These are phyloP conservation scores for Yamadazyma triangularis DNA, from an alignment of 1,139 yeast genomes.

Conservation along the genomic window DNA sequence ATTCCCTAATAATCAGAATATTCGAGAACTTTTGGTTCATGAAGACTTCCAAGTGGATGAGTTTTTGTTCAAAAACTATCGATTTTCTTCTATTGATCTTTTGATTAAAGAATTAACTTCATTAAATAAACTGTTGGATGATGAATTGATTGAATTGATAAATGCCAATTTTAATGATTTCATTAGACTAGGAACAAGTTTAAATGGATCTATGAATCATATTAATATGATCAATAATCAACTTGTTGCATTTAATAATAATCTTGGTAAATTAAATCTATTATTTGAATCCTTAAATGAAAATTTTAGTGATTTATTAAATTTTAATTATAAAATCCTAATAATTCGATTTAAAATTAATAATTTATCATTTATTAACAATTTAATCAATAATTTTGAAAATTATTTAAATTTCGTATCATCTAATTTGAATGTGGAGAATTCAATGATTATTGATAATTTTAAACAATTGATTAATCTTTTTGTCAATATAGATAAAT, in stretches of 20 bases:
- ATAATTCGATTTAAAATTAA: slow-evolving; percentile 7
- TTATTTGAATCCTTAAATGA: slow-evolving; percentile 20
- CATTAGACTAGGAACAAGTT: slow-evolving; percentile 61
- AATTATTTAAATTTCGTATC: neutral
- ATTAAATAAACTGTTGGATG: slow-evolving; percentile 25
- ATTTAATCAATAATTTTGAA: slow-evolving; percentile 6
- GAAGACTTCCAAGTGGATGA: slow-evolving; percentile 20
- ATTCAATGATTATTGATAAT: slow-evolving; percentile 1
- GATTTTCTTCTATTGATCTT: slow-evolving; percentile 31
- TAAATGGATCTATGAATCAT: slow-evolving; percentile 49
- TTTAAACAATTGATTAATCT: slow-evolving; percentile 1
- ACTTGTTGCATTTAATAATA: slow-evolving; percentile 34
- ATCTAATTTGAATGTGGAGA: neutral
- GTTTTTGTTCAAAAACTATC: slow-evolving; percentile 27
- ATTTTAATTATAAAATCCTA: slow-evolving; percentile 6
- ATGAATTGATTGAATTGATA: slow-evolving; percentile 62
- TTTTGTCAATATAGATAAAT: slow-evolving; percentile 5
- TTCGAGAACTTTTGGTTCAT: slow-evolving; percentile 9
- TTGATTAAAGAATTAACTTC: slow-evolving; percentile 25
- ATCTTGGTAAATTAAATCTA: slow-evolving; percentile 21
- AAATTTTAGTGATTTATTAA: slow-evolving; percentile 16
- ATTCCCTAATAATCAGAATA: slow-evolving; percentile 3
- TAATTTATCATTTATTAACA: slow-evolving; percentile 7
- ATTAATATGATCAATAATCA: slow-evolving; percentile 41
- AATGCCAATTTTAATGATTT: slow-evolving; percentile 69